Evolutionary conservation across 495 filamentous ascomycete species (phyloP).

Genomic region (Neurospora intermedia): DNA sequence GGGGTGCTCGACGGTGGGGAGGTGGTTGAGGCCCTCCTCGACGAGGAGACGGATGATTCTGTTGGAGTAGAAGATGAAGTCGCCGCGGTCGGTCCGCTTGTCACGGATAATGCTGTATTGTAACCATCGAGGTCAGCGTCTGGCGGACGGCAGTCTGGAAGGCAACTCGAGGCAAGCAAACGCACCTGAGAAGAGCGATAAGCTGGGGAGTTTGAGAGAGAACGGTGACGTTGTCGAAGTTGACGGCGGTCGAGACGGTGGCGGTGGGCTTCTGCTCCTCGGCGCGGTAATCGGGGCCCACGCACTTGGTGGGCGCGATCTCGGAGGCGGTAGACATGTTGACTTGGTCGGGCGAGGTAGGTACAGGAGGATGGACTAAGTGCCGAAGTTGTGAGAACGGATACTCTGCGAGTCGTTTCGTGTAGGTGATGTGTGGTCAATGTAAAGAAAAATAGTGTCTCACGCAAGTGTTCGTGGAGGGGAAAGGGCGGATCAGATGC

Average conservation of each 20-base stretch:
- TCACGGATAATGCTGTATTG: constrained; percentile 80
- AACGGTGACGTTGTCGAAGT: constrained; percentile 78
- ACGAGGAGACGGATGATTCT: constrained; percentile 96
- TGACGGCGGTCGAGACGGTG: constrained; percentile 76
- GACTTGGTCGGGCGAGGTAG: not conserved
- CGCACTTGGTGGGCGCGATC: constrained; percentile 52
- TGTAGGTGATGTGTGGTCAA: not conserved
- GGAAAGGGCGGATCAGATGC: not conserved
- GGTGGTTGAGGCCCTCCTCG: constrained; percentile 93
- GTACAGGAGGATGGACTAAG: not conserved
- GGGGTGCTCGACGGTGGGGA: constrained; percentile 77
- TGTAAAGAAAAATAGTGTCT: not conserved
- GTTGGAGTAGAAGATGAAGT: constrained; percentile 99
- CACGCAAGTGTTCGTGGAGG: not conserved
- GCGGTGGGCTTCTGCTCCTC: constrained; percentile 74
- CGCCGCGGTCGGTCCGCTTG: constrained; percentile 74
- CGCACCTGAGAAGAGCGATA: constrained; percentile 93
- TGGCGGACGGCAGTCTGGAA: not conserved
- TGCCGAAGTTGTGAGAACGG: not conserved
- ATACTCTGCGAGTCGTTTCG: not conserved
- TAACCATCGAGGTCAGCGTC: constrained; percentile 8
- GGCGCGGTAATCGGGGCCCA: constrained; percentile 70
- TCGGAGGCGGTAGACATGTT: constrained; percentile 4
- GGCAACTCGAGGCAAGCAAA: constrained; percentile 17
- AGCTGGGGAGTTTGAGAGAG: constrained; percentile 91